Evolutionary conservation across 2,329 filamentous ascomycete genomes (phyloP).

Genomic region (Ophiostoma sp.): DNA sequence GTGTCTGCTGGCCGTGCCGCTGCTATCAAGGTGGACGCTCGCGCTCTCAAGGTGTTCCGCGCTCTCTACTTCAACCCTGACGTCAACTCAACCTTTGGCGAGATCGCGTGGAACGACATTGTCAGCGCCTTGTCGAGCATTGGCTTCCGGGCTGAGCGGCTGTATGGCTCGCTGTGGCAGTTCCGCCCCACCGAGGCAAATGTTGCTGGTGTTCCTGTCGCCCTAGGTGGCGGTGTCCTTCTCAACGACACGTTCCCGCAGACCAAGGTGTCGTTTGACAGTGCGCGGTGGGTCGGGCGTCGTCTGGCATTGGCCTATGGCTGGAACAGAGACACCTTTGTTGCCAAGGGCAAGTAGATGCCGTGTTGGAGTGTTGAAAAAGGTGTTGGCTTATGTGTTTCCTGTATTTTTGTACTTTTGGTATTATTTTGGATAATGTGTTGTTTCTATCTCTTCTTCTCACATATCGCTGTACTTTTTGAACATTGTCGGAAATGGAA

Average conservation of each 20-base stretch:
- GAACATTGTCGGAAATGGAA: not conserved
- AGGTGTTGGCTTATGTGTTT: not conserved
- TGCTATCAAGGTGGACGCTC: conserved; percentile 31
- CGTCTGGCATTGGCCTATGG: conserved; percentile 48
- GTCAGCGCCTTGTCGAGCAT: conserved; percentile 46
- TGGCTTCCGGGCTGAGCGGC: conserved; percentile 51
- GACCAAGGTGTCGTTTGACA: conserved; percentile 46
- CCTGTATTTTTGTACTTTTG: not conserved
- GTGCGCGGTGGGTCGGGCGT: conserved; percentile 45
- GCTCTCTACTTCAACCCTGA: conserved; percentile 40
- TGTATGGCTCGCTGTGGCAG: conserved; percentile 58
- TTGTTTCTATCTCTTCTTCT: not conserved
- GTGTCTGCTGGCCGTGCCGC: conserved; percentile 18
- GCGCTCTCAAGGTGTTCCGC: conserved; percentile 36
- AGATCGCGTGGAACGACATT: conserved; percentile 50
- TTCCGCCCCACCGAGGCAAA: conserved; percentile 44
- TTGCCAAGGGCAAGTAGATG: conserved; percentile 18
- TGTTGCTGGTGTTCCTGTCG: not conserved
- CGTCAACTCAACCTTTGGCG: conserved; percentile 38
- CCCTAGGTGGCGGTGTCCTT: conserved; percentile 47
- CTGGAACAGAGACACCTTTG: conserved; percentile 46
- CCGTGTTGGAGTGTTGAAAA: not conserved
- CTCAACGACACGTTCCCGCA: conserved; percentile 57
- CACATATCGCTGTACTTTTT: not conserved
- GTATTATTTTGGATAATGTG: not conserved